phyloP scores from a whole-genome alignment of 768 basidiomycete genomes.

The Collybiopsis luxurians region DNA sequence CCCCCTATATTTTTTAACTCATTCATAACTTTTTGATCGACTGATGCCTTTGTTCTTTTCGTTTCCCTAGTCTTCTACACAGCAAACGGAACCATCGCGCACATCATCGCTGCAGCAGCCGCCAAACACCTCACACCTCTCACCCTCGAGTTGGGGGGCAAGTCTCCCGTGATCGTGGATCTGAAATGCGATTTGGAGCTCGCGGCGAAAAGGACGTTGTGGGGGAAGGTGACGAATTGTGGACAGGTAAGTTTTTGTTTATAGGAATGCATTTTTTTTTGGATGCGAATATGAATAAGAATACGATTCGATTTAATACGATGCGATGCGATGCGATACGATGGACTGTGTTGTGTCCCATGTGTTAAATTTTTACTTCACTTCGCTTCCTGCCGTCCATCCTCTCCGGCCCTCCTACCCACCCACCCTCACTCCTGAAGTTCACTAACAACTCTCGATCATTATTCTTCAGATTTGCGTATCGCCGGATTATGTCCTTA shows the following conservation, averaged over 20 bases:
- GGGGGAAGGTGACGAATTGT: constrained; percentile 76
- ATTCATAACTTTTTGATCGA: too few relatives aligned
- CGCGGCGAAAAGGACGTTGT: constrained; percentile 70
- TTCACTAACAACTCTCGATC: too few relatives aligned
- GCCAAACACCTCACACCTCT: constrained; percentile 52
- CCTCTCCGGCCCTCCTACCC: too few relatives aligned
- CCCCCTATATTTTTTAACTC: too few relatives aligned
- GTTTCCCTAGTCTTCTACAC: constrained; percentile 39
- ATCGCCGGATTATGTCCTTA: constrained; percentile 56
- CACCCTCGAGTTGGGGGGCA: constrained; percentile 56
- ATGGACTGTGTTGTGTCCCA: too few relatives aligned
- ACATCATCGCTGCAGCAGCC: constrained; percentile 49
- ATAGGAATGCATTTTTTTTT: background rate
- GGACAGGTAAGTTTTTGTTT: constrained; percentile 42
- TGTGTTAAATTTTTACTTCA: too few relatives aligned
- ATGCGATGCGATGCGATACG: too few relatives aligned
- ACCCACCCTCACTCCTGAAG: too few relatives aligned
- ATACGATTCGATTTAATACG: too few relatives aligned
- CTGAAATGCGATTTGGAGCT: constrained; percentile 61
- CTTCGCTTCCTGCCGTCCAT: too few relatives aligned
- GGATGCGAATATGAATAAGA: background rate
- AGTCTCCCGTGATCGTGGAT: constrained; percentile 71
- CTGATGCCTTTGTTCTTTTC: background rate
- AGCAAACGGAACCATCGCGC: constrained; percentile 41
- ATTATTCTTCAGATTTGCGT: constrained; percentile 46